A percentile compares a stretch with the other conserved stretches of the same genome.
phyloP scores from a whole-genome alignment of 2,329 filamentous ascomycete species.

The Colletotrichum sp. region DNA sequence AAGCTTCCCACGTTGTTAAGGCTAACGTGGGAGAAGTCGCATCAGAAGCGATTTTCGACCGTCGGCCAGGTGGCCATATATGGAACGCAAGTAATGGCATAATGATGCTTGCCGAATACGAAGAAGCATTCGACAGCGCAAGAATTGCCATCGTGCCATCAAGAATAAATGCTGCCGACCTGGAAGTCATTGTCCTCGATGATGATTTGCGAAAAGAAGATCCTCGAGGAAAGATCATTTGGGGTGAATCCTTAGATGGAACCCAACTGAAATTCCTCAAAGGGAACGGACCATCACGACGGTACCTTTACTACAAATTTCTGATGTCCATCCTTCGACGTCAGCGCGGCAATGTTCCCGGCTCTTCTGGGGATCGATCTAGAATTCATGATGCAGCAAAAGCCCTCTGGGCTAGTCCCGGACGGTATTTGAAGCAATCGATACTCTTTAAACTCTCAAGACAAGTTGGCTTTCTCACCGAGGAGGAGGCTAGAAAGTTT shows the following conservation, averaged over 20 bases:
- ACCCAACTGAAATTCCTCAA: neutral
- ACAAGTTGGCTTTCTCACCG: neutral
- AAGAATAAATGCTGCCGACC: neutral
- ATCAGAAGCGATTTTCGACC: neutral
- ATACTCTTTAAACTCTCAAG: neutral
- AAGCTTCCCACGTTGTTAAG: neutral
- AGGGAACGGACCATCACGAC: neutral
- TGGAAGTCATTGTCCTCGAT: neutral
- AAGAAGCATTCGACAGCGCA: neutral
- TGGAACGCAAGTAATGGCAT: neutral
- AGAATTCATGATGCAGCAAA: neutral
- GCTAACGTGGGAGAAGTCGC: neutral
- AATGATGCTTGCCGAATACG: neutral
- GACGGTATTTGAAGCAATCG: neutral
- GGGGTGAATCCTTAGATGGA: neutral
- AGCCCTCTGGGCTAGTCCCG: neutral
- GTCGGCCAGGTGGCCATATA: neutral
- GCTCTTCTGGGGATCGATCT: neutral
- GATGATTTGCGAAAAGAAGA: neutral
- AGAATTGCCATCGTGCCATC: neutral
- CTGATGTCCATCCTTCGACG: neutral
- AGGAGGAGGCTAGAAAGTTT: neutral
- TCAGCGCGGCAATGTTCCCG: neutral
- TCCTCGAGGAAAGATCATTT: neutral
- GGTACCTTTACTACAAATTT: neutral